Base-by-base conservation (phyloP, 225 moss, liverwort and hornwort species). In the Bryoerythrophyllum caledonicum region DNA sequence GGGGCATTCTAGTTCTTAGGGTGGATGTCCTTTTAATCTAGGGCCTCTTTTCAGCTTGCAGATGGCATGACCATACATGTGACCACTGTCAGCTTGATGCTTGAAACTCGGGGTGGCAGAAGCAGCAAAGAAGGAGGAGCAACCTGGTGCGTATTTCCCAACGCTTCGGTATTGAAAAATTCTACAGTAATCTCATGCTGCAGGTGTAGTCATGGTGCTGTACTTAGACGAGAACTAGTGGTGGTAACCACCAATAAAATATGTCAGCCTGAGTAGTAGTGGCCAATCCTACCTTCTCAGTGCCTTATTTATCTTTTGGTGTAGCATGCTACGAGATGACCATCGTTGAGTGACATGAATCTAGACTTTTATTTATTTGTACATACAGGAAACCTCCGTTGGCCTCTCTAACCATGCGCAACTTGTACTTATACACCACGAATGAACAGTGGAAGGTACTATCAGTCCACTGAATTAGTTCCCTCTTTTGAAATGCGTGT, bases 21-120 rank as follows among this genome's bases (percentile, higher is more conserved):
- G 63, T 81, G 26, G 37, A 38, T 56, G 9, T 63, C 48, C 13
- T n/a, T 66, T 60, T 3, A 5, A 2, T 62, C 40, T 40, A 49
- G 48, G 63, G 46, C 49, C 26, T 68, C 53, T 76, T 70, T 17
- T 72, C 95, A 99, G 97, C 94, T 99, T 77, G 93, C 97, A 86
- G 97, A 99, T 89, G 97, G 97, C 65, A 95, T 99, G 97, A 99
- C 94, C 67, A 91, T 99, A 74, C 82, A 69, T 75, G 97, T 95
- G 20, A 92, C 88, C 52, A 95, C 95, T 77, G 97, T 99, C 76
- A 99, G 88, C 79, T 87, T 99, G 75, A 99, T 94, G 93, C 82
- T 99, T 85, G 97, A 99, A 87, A 99, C 97, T 71, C 89, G 94
- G 24, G 96, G 96, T 79, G 92, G 94, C 68, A 86, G 93, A 72